phyloP scores from a whole-genome alignment of 768 basidiomycete species.

The Termitomyces heimii region DNA sequence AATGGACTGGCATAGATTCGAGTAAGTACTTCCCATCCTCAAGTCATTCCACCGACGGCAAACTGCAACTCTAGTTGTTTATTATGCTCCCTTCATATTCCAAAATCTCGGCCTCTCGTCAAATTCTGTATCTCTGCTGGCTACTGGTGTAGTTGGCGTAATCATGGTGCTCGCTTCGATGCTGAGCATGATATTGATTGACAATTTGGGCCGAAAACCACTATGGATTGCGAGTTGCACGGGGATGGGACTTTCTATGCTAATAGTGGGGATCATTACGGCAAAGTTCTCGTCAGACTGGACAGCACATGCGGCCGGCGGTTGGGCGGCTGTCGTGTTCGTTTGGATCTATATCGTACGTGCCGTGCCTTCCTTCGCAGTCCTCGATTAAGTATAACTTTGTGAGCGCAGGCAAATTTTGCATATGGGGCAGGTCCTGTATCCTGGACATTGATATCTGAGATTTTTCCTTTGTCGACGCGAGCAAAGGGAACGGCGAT shows the following conservation, averaged over 20 bases:
- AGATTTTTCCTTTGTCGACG: slow-evolving; percentile 35
- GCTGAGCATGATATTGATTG: slow-evolving; percentile 28
- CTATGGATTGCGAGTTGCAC: slow-evolving; percentile 31
- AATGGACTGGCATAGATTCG: slow-evolving; percentile 21
- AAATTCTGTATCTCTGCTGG: slow-evolving; percentile 33
- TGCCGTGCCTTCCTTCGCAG: slow-evolving; percentile 25
- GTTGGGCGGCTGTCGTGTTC: slow-evolving; percentile 26
- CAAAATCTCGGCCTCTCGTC: slow-evolving; percentile 32
- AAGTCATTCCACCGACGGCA: slow-evolving; percentile 6
- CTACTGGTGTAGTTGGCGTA: slow-evolving; percentile 32
- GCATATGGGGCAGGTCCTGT: slow-evolving; percentile 11
- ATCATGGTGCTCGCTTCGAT: slow-evolving; percentile 26
- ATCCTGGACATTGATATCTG: slow-evolving; percentile 28
- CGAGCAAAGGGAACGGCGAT: slow-evolving; percentile 35
- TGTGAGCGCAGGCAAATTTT: slow-evolving; percentile 2
- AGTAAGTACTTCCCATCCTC: slow-evolving; percentile 4
- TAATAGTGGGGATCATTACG: slow-evolving; percentile 13
- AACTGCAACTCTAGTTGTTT: slow-evolving; percentile 5
- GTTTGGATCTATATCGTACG: slow-evolving; percentile 35
- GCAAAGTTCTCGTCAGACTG: slow-evolving; percentile 17
- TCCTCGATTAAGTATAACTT: slow-evolving; percentile 1
- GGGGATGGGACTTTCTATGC: slow-evolving; percentile 21
- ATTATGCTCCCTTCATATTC: slow-evolving; percentile 26
- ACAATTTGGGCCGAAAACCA: slow-evolving; percentile 32
- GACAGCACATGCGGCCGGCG: slow-evolving; percentile 16